phyloP scores from a whole-genome alignment of 106 monocot genomes.

The Chionographis japonica region DNA sequence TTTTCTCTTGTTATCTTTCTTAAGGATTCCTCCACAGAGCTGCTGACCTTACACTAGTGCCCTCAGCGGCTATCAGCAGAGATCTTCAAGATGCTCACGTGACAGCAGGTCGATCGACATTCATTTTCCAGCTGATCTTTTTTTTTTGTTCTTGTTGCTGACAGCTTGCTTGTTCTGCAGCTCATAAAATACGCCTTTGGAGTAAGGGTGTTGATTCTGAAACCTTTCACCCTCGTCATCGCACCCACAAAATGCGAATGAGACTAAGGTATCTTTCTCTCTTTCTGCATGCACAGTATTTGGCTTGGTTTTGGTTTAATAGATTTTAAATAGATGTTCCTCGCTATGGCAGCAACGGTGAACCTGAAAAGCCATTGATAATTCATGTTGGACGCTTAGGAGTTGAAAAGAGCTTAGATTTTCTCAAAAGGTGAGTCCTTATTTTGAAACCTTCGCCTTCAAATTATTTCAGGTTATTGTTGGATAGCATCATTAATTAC shows the following conservation, averaged over 20 bases:
- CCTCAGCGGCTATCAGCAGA: conserved; percentile 70
- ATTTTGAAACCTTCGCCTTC: neutral
- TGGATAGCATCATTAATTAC: too few relatives aligned
- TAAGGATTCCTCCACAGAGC: conserved; percentile 86
- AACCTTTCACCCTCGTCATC: conserved; percentile 73
- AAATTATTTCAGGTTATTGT: neutral
- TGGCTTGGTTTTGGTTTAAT: too few relatives aligned
- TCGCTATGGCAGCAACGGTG: conserved; percentile 47
- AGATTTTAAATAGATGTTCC: too few relatives aligned
- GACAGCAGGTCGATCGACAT: conserved; percentile 44
- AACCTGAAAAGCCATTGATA: conserved; percentile 87
- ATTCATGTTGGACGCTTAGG: conserved; percentile 97
- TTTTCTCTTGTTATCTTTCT: neutral
- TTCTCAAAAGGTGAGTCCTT: conserved; percentile 64
- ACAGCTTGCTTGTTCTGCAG: conserved; percentile 27
- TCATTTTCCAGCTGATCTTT: neutral
- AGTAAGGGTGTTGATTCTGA: conserved; percentile 92
- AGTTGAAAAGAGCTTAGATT: conserved; percentile 92
- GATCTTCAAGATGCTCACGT: conserved; percentile 71
- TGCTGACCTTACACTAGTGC: conserved; percentile 95
- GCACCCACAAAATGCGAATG: conserved; percentile 71
- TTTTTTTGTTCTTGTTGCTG: conserved; percentile 1
- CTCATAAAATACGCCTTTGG: conserved; percentile 88
- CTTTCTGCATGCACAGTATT: neutral
- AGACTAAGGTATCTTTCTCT: conserved; percentile 52